Evolutionary conservation across 2,329 filamentous ascomycete species (phyloP), one percentile per base, ranked within the genome.

Genomic region (Monosporascus ibericus): DNA sequence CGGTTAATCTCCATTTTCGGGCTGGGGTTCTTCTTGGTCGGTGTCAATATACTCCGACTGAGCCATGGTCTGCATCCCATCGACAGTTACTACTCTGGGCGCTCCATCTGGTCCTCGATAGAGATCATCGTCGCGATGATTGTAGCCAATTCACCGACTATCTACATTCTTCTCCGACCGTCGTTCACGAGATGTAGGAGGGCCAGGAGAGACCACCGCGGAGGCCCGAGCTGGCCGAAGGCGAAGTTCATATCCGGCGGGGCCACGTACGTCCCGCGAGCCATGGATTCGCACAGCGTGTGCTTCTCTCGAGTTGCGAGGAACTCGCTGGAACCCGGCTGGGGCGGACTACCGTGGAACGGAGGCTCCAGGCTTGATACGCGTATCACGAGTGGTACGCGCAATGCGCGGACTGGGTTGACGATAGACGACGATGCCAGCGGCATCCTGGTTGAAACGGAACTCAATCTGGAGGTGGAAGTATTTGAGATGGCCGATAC

Each of bases 31-130:
- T 36, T 51, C 50, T 44, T 58, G 22, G 53, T 58, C 15, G 47
- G 37, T n/a, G n/a, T 58, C 9, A 50, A 54, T 44, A 52, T 55
- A 37, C 25, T 55, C n/a, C 55, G 57, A 4, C 44, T 60, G 7
- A 30, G 50, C 20, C 20, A 47, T n/a, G 57, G 56, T 1, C 44
- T 52, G 5, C 17, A 36, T 18, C 46, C 44, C 34, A 27, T 3
- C n/a, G 44, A 55, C 14, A 44, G 49, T 5, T 37, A 50, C 11
- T 15, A 38, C 1, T 25, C 11, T 7, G 47, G 52, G 6, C 49
- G 52, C 7, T 48, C 55, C 48, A 36, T 57, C 44, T 60, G 58
- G 57, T 51, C 50, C 5, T 51, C 52, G 14, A 37, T 60, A 15
- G 58, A 60, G 44, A 46, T 57, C 25, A 30, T 15, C 15, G 37